These are phyloP conservation scores for Leccinum disarticulatum DNA, from an alignment of 768 basidiomycete species.

Conservation along the genomic window DNA sequence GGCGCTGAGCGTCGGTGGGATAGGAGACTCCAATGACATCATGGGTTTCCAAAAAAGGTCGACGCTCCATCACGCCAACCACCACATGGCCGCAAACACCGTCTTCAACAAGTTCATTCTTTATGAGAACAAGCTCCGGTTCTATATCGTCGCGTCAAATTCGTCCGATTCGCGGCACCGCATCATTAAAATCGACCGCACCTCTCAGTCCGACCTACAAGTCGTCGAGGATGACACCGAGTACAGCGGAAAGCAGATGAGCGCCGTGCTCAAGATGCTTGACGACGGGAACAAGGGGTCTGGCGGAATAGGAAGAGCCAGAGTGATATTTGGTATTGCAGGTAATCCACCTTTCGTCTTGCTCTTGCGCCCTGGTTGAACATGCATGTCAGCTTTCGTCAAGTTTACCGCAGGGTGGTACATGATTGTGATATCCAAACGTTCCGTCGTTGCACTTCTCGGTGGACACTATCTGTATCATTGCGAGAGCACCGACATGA, in stretches of 20 bases:
- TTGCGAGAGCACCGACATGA: slow-evolving; percentile 86
- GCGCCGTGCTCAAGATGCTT: slow-evolving; percentile 88
- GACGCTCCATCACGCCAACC: neutral
- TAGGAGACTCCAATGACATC: slow-evolving; percentile 29
- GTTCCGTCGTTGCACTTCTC: slow-evolving; percentile 88
- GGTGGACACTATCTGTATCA: slow-evolving; percentile 97
- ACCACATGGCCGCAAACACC: slow-evolving; percentile 1
- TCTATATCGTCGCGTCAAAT: slow-evolving; percentile 92
- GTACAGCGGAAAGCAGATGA: slow-evolving; percentile 90
- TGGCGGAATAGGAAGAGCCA: slow-evolving; percentile 81
- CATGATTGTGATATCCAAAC: slow-evolving; percentile 86
- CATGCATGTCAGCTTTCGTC: slow-evolving; percentile 64
- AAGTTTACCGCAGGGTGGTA: slow-evolving; percentile 96
- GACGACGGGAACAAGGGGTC: slow-evolving; percentile 90
- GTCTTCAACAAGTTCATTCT: slow-evolving; percentile 80
- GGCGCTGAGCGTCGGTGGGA: neutral
- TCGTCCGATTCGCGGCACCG: slow-evolving; percentile 84
- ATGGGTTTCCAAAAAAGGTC: slow-evolving; percentile 12
- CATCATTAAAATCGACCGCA: slow-evolving; percentile 92
- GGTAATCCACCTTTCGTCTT: slow-evolving; percentile 42
- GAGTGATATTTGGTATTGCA: slow-evolving; percentile 79
- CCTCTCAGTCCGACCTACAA: slow-evolving; percentile 66
- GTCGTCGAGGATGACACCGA: slow-evolving; percentile 87
- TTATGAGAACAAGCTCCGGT: slow-evolving; percentile 89
- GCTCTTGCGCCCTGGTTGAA: neutral